Evolutionary conservation across 441 rosid species (phyloP), one percentile per base, ranked within the genome.

Genomic region (Aquilaria agallochum): DNA sequence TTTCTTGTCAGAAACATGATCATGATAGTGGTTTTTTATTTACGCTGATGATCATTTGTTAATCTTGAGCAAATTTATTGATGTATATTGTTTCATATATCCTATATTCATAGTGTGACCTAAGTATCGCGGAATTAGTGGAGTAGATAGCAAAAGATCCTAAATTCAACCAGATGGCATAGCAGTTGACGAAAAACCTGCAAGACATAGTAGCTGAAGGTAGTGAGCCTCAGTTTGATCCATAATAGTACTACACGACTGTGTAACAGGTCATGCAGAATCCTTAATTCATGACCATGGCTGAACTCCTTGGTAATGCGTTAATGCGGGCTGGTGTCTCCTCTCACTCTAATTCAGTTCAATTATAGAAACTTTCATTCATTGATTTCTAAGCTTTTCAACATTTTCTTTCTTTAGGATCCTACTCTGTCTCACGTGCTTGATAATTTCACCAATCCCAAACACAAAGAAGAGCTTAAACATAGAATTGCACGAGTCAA

Each of bases 251-350:
- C 70, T 74, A 80, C 71, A 56, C 77, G 32, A 95, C 99, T 31
- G 87, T 95, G 96, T 83, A 85, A 56, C 97, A 95, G 74, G 96
- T 95, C 72, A 92, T 95, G 98, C 83, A 85, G 72, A 95, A 95
- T 73, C 92, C 92, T 56, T 92, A 89, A 30, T 92, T 95, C 64
- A 83, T 85, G 85, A 80, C 84, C 14, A 95, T 95, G 98, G 98
- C 99, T 3, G 97, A 95, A 72, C 90, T 80, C 30, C 98, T 95
- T 60, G 99, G 98, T 57, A 81, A 53, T 78, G 92, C 97, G 5
- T 76, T 95, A 72, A 85, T 92, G 85, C 93, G 92, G 98, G 99
- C 89, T 77, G 63, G 48, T n/a, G 15, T 31, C 60, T 62, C 30
- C 27, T 11, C 11, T 6, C 48, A 27, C 1, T 14, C 36, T 58